A percentile compares a stretch with the other conserved stretches of the same genome.
These are phyloP conservation scores for Colletotrichum euphorbiae DNA, from an alignment of 2,329 filamentous ascomycete genomes.

Conservation along the genomic window DNA sequence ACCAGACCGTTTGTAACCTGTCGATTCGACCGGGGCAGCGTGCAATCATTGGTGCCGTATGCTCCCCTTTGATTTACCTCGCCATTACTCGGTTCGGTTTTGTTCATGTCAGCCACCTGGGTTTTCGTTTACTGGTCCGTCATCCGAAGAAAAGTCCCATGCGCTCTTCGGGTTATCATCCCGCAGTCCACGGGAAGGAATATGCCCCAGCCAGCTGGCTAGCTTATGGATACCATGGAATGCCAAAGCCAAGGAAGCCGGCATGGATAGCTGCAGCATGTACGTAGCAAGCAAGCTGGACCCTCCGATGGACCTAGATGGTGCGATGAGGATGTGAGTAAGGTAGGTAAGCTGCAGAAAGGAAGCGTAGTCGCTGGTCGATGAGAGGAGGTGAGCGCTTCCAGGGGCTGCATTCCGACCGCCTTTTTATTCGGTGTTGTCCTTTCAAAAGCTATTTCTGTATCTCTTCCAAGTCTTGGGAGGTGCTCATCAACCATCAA, in stretches of 20 bases:
- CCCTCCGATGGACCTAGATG: conserved; percentile 14
- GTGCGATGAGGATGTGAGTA: conserved; percentile 15
- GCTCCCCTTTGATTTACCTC: neutral
- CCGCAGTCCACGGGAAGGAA: neutral
- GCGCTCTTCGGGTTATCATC: conserved; percentile 1
- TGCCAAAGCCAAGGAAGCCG: neutral
- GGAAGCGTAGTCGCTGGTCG: conserved; percentile 38
- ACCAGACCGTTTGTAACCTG: neutral
- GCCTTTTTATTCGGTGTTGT: conserved; percentile 35
- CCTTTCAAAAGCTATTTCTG: neutral
- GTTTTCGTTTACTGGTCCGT: neutral
- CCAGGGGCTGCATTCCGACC: conserved; percentile 38
- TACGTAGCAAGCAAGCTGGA: conserved; percentile 25
- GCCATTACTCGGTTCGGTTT: neutral
- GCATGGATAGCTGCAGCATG: conserved; percentile 15
- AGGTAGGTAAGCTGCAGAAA: conserved; percentile 28
- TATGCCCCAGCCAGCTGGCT: too few relatives aligned
- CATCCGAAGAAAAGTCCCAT: conserved; percentile 16
- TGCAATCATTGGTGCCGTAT: conserved; percentile 4
- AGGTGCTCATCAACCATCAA: conserved; percentile 22
- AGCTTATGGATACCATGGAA: too few relatives aligned
- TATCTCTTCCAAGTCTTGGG: conserved; percentile 1
- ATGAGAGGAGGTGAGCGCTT: conserved; percentile 13
- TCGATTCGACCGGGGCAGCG: conserved; percentile 5
- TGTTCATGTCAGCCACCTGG: conserved; percentile 3